Evolutionary conservation across 1,284 basidiomycete species (phyloP), one percentile per base, ranked within the genome.

Genomic region (Sanghuangporus baumii): DNA sequence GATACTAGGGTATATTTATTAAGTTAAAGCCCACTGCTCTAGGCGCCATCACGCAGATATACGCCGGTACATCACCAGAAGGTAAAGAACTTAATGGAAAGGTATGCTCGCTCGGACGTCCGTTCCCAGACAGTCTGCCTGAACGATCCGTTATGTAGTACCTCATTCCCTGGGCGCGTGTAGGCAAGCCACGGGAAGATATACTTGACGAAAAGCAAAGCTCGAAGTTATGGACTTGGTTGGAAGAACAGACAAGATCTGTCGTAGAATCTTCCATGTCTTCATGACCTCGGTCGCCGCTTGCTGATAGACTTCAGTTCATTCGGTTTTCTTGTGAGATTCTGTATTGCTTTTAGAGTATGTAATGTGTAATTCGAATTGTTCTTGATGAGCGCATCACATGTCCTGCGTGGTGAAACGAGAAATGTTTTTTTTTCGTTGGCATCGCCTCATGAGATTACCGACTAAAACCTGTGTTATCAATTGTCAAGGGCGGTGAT

Each of bases 91-190:
- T 70, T 2, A 65, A 64, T 37, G 68, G 69, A 23, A 68, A 70
- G 62, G 70, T 69, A 23, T 20, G 43, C 9, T 26, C 11, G 11
- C 11, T 56, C 16, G 26, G 26, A 3, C 6, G 41, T 43, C n/a
- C n/a, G 41, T 43, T 43, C 41, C n/a, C 41, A 2, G 12, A 0
- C 14, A 43, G 18, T 18, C 6, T 43, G 41, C 41, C 41, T 18
- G 9, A 46, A 56, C n/a, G 5, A 36, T 18, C 34, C 36, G 41
- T 14, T 11, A 20, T 46, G 14, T 47, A 70, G 67, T 71, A 69
- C 55, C 58, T 71, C 6, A 67, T 72, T 51, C 71, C 71, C 4
- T 72, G 71, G 70, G 70, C 70, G 2, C 56, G 68, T 14, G 46
- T 66, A 6, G 69, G 67, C 14, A 58, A 65, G 40, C 31, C 64